Base-by-base conservation (phyloP, 768 basidiomycete species). In the Zangia roseola region DNA sequence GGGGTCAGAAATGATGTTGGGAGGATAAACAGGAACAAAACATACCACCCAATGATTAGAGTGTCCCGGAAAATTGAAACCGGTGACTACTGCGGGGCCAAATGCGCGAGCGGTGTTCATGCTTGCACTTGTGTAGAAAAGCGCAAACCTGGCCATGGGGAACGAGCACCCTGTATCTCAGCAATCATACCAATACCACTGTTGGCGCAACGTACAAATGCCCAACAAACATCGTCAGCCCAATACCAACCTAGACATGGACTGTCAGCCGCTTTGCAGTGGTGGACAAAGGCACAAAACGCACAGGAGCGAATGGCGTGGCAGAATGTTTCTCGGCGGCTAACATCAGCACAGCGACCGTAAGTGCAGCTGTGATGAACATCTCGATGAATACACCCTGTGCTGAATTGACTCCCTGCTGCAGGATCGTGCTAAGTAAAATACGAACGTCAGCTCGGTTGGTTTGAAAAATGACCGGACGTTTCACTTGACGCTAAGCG, bases 51-150 rank as follows among this genome's bases (percentile, higher is more conserved):
- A 87, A 34, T 86, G 86, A 6, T 69, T 49, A 19, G 62, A 52
- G 40, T 67, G 58, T 13, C 75, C 72, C 20, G 45, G 55, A 26
- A 58, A 61, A 14, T 17, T 13, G 58, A 86, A 86, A 17, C 81
- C 78, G n/a, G 78, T 75, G 31, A 86, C 71, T 3, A 80, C 82
- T 5, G 86, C 82, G 2, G 86, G 85, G 3, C 85, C 86, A 62
- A 86, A 86, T 0, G 86, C 63, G 46, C 85, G 76, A 12, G 85
- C 85, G 6, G 82, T 79, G 57, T 88, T 88, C 78, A 84, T 82
- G 17, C 72, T 73, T 5, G 81, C 84, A 6, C 84, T 83, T 1
- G 84, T 86, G 59, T 80, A 86, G 49, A 70, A 75, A 7, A 81
- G 77, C 0, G 80, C 77, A 55, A 78, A 84, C 14, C 84, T 85